A percentile compares a stretch with the other conserved stretches of the same genome.
Evolutionary conservation across 2,329 filamentous ascomycete species (phyloP).

Genomic region (Sphaerostilbella broomeana): DNA sequence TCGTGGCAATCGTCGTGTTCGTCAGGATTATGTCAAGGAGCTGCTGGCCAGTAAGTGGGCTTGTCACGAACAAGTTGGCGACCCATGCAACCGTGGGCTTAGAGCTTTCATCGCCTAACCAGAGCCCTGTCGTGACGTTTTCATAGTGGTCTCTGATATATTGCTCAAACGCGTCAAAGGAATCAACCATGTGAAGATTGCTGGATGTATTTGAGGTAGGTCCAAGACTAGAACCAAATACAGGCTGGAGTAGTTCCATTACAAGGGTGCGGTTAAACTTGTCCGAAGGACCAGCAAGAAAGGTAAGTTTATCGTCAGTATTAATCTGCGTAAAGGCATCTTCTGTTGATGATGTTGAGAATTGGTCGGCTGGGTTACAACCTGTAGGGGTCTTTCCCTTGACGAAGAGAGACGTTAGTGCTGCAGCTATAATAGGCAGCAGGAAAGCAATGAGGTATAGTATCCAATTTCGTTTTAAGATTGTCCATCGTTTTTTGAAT

Average conservation of each 20-base stretch:
- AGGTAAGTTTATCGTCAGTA: slow-evolving; percentile 18
- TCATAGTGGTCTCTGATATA: slow-evolving; percentile 57
- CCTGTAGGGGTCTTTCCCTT: slow-evolving; percentile 44
- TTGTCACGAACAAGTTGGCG: slow-evolving; percentile 53
- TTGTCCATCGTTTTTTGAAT: slow-evolving; percentile 69
- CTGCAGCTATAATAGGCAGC: slow-evolving; percentile 73
- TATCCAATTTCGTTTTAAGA: slow-evolving; percentile 71
- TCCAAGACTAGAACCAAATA: slow-evolving; percentile 27
- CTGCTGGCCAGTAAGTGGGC: slow-evolving; percentile 58
- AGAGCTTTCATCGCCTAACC: slow-evolving; percentile 56
- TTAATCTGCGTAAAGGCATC: slow-evolving; percentile 33
- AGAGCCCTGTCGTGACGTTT: slow-evolving; percentile 70
- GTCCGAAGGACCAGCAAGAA: slow-evolving; percentile 30
- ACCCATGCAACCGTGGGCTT: slow-evolving; percentile 65
- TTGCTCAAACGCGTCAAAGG: slow-evolving; percentile 59
- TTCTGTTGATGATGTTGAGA: slow-evolving; percentile 35
- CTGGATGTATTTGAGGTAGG: slow-evolving; percentile 10
- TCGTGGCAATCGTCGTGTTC: slow-evolving; percentile 62
- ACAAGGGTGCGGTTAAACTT: slow-evolving; percentile 30
- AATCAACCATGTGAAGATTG: slow-evolving; percentile 51
- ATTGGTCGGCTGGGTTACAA: slow-evolving; percentile 45
- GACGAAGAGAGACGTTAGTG: slow-evolving; percentile 71
- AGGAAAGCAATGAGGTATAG: slow-evolving; percentile 69
- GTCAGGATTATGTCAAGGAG: slow-evolving; percentile 58
- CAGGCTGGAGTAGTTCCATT: slow-evolving; percentile 32